Evolutionary conservation across 2,329 filamentous ascomycete species (phyloP).

Genomic region (Aspergillus awamori): DNA sequence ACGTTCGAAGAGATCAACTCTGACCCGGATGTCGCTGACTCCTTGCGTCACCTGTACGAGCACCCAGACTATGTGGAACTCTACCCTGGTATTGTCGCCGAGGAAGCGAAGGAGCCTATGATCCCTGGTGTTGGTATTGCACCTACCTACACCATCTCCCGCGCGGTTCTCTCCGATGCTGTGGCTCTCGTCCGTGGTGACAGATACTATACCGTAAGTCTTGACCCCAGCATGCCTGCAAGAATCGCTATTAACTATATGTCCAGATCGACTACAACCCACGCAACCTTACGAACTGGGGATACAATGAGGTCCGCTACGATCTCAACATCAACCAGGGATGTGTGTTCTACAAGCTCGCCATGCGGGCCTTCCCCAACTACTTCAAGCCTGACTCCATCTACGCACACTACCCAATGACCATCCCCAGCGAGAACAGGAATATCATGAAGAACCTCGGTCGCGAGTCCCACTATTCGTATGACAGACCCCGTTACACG

Average conservation of each 20-base stretch:
- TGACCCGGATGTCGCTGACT: conserved; percentile 69
- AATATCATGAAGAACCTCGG: conserved; percentile 70
- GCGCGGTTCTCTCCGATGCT: conserved; percentile 76
- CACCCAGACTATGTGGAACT: conserved; percentile 79
- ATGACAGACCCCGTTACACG: conserved; percentile 60
- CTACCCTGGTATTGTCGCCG: conserved; percentile 76
- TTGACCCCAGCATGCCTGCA: conserved; percentile 9
- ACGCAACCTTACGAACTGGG: conserved; percentile 79
- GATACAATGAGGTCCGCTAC: conserved; percentile 72
- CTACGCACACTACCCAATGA: conserved; percentile 76
- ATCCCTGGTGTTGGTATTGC: conserved; percentile 73
- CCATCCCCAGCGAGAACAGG: conserved; percentile 70
- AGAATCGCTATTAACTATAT: conserved; percentile 27
- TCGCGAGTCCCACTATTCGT: conserved; percentile 70
- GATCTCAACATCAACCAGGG: conserved; percentile 77
- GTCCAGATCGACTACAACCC: conserved; percentile 67
- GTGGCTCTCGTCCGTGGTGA: conserved; percentile 78
- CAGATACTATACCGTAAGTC: conserved; percentile 67
- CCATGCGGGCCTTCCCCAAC: conserved; percentile 76
- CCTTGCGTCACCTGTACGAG: conserved; percentile 65
- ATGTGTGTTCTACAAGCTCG: conserved; percentile 82
- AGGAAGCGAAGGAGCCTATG: conserved; percentile 75
- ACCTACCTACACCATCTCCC: conserved; percentile 74
- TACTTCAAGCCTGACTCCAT: conserved; percentile 78
- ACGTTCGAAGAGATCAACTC: conserved; percentile 84